phyloP scores from a whole-genome alignment of 2,329 filamentous ascomycete species.

The Rasamsonia emersonii region DNA sequence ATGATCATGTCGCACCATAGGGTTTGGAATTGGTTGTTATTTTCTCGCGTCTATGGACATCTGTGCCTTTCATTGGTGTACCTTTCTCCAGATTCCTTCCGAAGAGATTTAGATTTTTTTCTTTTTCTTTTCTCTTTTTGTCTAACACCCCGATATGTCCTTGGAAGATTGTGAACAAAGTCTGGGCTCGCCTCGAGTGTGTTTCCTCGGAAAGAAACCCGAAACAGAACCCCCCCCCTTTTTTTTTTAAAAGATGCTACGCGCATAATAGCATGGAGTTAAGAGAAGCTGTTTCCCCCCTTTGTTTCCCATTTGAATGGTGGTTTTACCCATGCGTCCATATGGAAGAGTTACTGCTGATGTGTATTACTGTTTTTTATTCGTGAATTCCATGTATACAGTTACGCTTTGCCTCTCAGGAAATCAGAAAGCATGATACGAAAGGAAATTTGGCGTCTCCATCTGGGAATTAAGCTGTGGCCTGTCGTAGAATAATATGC shows the following conservation, averaged over 20 bases:
- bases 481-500: too few species aligned
- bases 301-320: conserved; percentile 3
- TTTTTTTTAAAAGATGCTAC: conserved; percentile 11
- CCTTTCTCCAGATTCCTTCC: conserved; percentile 16
- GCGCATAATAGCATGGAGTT: conserved; percentile 18
- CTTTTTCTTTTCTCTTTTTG: conserved; percentile 10
- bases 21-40: conserved; percentile 31
- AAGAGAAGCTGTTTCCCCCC: conserved; percentile 8
- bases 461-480: too few species aligned
- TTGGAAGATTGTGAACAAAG: neutral
- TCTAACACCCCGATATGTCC: neutral
- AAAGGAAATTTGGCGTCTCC: too few species aligned
- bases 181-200: neutral
- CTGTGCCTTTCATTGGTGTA: conserved; percentile 23
- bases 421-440: too few species aligned
- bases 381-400: conserved; percentile 9
- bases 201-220: conserved; percentile 15
- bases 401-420: too few species aligned
- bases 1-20: conserved; percentile 28
- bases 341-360: too few species aligned
- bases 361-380: conserved; percentile 4
- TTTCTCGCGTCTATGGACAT: conserved; percentile 25
- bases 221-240: conserved; percentile 16
- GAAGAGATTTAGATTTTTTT: conserved; percentile 8
- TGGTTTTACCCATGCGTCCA: neutral